phyloP scores from a whole-genome alignment of 2,329 filamentous ascomycete genomes.

The Aspergillus udagawae region DNA sequence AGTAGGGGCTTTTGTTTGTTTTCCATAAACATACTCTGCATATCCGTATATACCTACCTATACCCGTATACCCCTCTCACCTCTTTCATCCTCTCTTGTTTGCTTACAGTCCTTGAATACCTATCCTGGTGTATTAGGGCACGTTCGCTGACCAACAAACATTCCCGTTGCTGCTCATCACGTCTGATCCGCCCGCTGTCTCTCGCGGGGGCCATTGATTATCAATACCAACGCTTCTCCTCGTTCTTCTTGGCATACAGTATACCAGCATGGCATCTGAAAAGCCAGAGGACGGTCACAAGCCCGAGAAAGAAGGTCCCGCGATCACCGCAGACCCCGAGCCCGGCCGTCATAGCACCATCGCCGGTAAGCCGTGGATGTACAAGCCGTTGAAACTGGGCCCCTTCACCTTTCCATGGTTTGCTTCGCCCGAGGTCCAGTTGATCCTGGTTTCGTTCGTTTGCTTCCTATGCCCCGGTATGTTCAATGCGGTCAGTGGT shows the following conservation, averaged over 20 bases:
- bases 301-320: constrained; percentile 14
- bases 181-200: not conserved
- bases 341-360: constrained; percentile 14
- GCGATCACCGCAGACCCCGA: constrained; percentile 21
- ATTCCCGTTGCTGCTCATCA: not conserved
- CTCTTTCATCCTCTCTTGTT: not conserved
- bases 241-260: not conserved
- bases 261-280: constrained; percentile 7
- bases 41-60: not conserved
- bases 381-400: constrained; percentile 61
- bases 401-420: constrained; percentile 57
- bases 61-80: not conserved
- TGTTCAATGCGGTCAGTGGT: constrained; percentile 66
- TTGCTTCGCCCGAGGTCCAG: constrained; percentile 69
- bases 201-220: not conserved
- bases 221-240: not conserved
- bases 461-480: constrained; percentile 68
- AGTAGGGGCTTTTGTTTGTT: not conserved
- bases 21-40: not conserved
- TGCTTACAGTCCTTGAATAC: not conserved
- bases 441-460: constrained; percentile 67
- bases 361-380: constrained; percentile 54
- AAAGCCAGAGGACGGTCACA: constrained; percentile 7
- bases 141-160: not conserved
- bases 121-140: not conserved